Base-by-base conservation (phyloP, 2,329 filamentous ascomycete genomes). In the Scytalidium sp. region DNA sequence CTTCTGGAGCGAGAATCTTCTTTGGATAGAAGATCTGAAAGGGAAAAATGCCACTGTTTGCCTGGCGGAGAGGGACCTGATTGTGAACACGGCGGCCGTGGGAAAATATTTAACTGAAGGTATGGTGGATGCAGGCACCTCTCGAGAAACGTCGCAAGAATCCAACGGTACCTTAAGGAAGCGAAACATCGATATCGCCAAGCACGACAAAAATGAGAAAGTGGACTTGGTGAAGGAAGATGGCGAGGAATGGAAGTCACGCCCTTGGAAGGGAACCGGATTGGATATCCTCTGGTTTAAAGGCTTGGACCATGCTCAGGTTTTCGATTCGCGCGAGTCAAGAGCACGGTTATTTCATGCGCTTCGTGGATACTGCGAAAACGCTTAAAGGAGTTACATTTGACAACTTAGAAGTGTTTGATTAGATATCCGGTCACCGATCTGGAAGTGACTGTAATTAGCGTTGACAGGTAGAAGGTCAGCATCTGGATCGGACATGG, bases 1-100 rank as follows among this genome's bases (percentile, higher is more conserved):
- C 62, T 82, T 83, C 66, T 85, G 82, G 81, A 70, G 68, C 19
- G 73, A 84, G 52, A 84, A 81, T 57, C 70, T 82, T 1, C 62
- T 85, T 6, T 85, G 81, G 81, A 79, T 78, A 57, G 73, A 83
- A 36, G 76, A 81, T 49, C 60, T 84, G 7, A 57, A 63, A 25
- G 62, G 65, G 15, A 66, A 46, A 56, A 66, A 49, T 17, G 67
- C 77, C 9, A 78, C 78, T 1, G 75, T 81, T 2, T 70, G 69
- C 39, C 61, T 84, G 19, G 71, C 71, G 17, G 73, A 74, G 1
- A 65, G 69, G 47, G 81, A 84, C 63, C 57, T 81, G 13, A 80
- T 84, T 46, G 73, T 82, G 1, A 70, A 83, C 55, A 75, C 79
- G 0, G 67, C 73, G 41, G 70, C 71, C 2, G 75, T 84, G 2